A percentile compares a stretch with the other conserved stretches of the same genome.
phyloP scores from a whole-genome alignment of 2,329 filamentous ascomycete species.

The Paraconiothyrium sp. region DNA sequence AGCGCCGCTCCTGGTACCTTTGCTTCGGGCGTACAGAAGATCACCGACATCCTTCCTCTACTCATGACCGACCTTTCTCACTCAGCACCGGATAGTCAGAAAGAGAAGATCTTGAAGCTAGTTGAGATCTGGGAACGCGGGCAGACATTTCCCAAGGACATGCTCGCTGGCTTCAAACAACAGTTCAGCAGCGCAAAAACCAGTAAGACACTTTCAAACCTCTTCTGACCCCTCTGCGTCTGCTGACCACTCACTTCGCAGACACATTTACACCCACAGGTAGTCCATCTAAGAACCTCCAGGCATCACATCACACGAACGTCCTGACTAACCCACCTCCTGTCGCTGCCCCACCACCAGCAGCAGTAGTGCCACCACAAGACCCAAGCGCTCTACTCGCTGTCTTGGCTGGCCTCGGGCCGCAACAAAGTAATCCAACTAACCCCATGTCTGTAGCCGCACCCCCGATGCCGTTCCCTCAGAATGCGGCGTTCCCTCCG shows the following conservation, averaged over 20 bases:
- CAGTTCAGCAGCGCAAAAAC: slow-evolving; percentile 72
- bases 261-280: slow-evolving; percentile 36
- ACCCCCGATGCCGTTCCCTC: slow-evolving; percentile 38
- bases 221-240: neutral
- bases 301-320: slow-evolving; percentile 28
- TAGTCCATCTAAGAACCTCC: slow-evolving; percentile 39
- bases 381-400: slow-evolving; percentile 46
- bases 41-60: slow-evolving; percentile 91
- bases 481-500: slow-evolving; percentile 37
- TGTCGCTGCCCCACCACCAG: slow-evolving; percentile 28
- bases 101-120: slow-evolving; percentile 94
- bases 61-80: slow-evolving; percentile 96
- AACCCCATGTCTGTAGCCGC: slow-evolving; percentile 36
- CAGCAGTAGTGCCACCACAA: slow-evolving; percentile 30
- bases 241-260: slow-evolving; percentile 16
- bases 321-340: slow-evolving; percentile 41
- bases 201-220: slow-evolving; percentile 64
- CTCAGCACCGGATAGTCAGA: slow-evolving; percentile 90
- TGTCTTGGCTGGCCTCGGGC: slow-evolving; percentile 41
- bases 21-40: slow-evolving; percentile 93
- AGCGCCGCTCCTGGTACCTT: slow-evolving; percentile 90
- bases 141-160: slow-evolving; percentile 82
- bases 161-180: slow-evolving; percentile 85
- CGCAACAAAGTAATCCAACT: slow-evolving; percentile 41
- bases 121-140: slow-evolving; percentile 98